Evolutionary conservation across 768 basidiomycete genomes (phyloP).

Genomic region (Neoboletus brunneissimus): DNA sequence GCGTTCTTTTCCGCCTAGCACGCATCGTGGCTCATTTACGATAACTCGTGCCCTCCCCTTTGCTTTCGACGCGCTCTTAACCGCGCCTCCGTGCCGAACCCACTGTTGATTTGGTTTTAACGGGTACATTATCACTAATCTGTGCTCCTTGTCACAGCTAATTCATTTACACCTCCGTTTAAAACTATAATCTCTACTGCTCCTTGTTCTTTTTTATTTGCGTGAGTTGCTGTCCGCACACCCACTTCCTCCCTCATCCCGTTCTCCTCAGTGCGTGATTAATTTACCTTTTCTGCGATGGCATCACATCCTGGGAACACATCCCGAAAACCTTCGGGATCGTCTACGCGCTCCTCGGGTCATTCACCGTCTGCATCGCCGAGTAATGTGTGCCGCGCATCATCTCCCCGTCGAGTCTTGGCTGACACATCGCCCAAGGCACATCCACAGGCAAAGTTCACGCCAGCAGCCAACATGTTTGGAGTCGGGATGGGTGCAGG

Average conservation of each 20-base stretch:
- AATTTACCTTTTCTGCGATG: conserved; percentile 29
- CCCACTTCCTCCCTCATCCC: conserved; percentile 15
- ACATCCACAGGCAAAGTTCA: conserved; percentile 47
- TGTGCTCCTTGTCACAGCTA: conserved; percentile 30
- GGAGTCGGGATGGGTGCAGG: conserved; percentile 49
- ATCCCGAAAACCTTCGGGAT: conserved; percentile 66
- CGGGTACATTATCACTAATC: conserved; percentile 27
- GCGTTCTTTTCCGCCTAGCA: conserved; percentile 27
- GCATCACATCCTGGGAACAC: conserved; percentile 39
- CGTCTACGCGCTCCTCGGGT: conserved; percentile 60
- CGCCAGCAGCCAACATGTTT: conserved; percentile 48
- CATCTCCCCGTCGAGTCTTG: neutral
- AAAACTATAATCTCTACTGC: conserved; percentile 34
- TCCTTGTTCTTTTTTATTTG: conserved; percentile 24
- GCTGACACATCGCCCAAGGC: conserved; percentile 26
- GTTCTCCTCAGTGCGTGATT: conserved; percentile 28
- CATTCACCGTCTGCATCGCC: conserved; percentile 65
- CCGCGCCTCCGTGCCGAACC: conserved; percentile 33
- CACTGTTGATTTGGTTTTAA: conserved; percentile 16
- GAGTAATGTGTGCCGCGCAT: conserved; percentile 44
- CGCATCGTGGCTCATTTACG: conserved; percentile 35
- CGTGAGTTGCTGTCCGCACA: conserved; percentile 24
- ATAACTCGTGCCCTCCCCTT: conserved; percentile 22
- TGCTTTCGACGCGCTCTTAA: conserved; percentile 29
- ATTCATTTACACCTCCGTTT: conserved; percentile 34